Percentiles rank a stretch among this genome's conserved stretches.
These are phyloP conservation scores for Melampsora americana DNA, from an alignment of 1,284 basidiomycete genomes.

Conservation along the genomic window DNA sequence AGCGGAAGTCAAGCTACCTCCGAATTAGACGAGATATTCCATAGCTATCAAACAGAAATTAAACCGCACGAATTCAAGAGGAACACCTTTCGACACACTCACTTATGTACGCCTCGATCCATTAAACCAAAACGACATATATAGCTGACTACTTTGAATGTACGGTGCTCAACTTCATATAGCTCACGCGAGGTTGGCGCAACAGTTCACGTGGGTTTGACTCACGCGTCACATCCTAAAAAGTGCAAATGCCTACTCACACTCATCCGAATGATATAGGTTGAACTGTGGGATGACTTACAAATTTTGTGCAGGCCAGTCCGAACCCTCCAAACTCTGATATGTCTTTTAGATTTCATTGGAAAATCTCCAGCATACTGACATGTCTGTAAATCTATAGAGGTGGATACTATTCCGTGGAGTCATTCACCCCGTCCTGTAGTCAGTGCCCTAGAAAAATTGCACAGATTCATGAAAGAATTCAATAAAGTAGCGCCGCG, in stretches of 20 bases:
- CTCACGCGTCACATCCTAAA: neutral
- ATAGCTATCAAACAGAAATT: conserved; percentile 10
- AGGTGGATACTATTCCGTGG: conserved; percentile 36
- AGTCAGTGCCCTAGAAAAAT: neutral
- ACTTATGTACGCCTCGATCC: neutral
- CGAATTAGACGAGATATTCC: neutral
- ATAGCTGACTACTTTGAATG: neutral
- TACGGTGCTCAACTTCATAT: neutral
- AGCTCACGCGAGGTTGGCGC: conserved; percentile 25
- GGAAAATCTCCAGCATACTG: too few relatives aligned
- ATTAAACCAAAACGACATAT: neutral
- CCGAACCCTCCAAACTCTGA: neutral
- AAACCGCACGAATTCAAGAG: conserved; percentile 23
- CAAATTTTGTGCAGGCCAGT: conserved; percentile 39
- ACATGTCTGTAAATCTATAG: neutral
- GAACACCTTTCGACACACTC: conserved; percentile 7
- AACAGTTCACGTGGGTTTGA: conserved; percentile 29
- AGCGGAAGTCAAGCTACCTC: neutral
- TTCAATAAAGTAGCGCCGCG: neutral
- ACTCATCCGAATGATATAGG: conserved; percentile 1
- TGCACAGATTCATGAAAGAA: conserved; percentile 10
- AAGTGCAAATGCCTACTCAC: neutral
- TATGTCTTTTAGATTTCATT: too few relatives aligned
- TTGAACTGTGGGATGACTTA: conserved; percentile 34
- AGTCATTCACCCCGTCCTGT: neutral